Conservation (phyloP, 495 filamentous ascomycete species). For the Aspergillus sparsus region DNA sequence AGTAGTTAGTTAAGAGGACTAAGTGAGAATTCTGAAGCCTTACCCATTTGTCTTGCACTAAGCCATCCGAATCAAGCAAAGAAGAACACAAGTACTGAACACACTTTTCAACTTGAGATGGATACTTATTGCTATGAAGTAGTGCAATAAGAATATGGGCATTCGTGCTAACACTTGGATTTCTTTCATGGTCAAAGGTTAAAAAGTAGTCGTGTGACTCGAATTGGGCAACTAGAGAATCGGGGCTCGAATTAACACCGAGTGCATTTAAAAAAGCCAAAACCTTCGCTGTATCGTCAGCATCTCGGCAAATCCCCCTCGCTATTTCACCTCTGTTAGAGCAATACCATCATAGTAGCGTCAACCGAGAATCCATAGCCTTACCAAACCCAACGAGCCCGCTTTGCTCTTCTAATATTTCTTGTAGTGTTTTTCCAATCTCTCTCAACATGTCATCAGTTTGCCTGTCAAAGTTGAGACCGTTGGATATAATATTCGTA, state of each 20-base stretch:
- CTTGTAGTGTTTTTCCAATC: neutral
- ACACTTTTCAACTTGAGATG: constrained; percentile 24
- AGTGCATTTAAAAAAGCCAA: constrained; percentile 27
- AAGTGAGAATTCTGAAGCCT: too few relatives aligned
- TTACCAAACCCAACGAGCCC: constrained; percentile 2
- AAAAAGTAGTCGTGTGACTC: constrained; percentile 35
- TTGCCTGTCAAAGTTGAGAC: neutral
- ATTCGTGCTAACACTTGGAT: constrained; percentile 44
- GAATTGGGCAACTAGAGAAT: constrained; percentile 34
- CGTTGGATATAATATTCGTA: neutral
- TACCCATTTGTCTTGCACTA: constrained; percentile 25
- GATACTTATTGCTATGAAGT: constrained; percentile 22
- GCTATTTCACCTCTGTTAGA: neutral
- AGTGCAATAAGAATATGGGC: constrained; percentile 43
- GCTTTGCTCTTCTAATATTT: neutral
- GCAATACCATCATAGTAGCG: neutral
- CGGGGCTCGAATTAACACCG: constrained; percentile 14
- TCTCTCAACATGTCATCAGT: neutral
- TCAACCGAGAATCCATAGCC: too few relatives aligned
- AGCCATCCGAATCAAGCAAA: constrained; percentile 2
- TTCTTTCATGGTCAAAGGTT: constrained; percentile 39
- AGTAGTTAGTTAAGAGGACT: too few relatives aligned
- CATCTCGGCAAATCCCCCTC: constrained; percentile 3
- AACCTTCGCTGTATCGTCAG: constrained; percentile 21
- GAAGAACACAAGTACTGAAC: constrained; percentile 24